These are phyloP conservation scores for Melocanna baccifera DNA, from an alignment of 176 grass and related monocot genomes.

Conservation along the genomic window DNA sequence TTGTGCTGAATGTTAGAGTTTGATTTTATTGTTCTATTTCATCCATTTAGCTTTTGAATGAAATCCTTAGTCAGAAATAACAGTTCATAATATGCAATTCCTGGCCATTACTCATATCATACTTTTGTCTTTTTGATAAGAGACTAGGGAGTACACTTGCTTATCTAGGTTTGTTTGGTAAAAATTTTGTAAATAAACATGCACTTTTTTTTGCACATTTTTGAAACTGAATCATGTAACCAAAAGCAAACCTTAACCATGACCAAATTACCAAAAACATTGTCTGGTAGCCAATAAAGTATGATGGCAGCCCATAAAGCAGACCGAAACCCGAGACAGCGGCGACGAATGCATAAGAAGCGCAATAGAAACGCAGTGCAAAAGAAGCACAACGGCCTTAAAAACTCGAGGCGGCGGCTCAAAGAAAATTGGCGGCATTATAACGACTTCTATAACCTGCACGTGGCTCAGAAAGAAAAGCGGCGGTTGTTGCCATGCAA, in stretches of 20 bases:
- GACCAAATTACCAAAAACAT: background rate
- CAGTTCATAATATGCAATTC: background rate
- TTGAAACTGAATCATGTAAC: conserved; percentile 6
- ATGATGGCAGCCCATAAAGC: too few relatives aligned
- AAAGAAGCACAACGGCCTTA: too few relatives aligned
- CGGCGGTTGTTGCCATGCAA: too few relatives aligned
- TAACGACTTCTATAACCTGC: too few relatives aligned
- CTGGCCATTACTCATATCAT: background rate
- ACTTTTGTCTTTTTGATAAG: background rate
- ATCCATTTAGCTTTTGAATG: background rate
- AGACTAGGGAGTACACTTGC: background rate
- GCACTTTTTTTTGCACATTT: conserved; percentile 13
- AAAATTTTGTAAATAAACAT: background rate
- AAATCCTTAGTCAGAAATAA: background rate
- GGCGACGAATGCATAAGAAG: too few relatives aligned
- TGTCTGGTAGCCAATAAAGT: too few relatives aligned
- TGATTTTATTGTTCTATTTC: background rate
- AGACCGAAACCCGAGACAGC: too few relatives aligned
- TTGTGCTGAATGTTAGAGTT: background rate
- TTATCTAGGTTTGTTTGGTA: background rate
- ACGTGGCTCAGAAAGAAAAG: too few relatives aligned
- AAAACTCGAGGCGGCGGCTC: too few relatives aligned
- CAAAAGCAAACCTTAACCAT: conserved; percentile 7
- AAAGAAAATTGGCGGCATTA: too few relatives aligned
- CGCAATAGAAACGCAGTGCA: too few relatives aligned